Evolutionary conservation across 1,139 yeast species (phyloP).

Genomic region (Wickerhamomyces sp.): DNA sequence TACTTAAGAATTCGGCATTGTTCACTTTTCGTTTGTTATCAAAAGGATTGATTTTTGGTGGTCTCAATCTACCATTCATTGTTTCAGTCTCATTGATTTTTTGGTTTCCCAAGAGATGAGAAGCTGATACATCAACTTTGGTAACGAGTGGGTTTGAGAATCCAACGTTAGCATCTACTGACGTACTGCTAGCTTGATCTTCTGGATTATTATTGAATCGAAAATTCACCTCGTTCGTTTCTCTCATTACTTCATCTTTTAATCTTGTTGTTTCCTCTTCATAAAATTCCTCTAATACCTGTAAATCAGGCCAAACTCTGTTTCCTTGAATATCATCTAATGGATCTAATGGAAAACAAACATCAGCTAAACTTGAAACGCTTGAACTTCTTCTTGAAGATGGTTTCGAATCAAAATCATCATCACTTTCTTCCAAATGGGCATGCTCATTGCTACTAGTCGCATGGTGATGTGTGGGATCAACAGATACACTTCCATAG

Average conservation of each 20-base stretch:
- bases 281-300: slow-evolving; percentile 70
- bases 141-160: slow-evolving; percentile 36
- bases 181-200: slow-evolving; percentile 25
- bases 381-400: slow-evolving; percentile 67
- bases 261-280: slow-evolving; percentile 56
- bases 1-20: slow-evolving; percentile 20
- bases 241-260: slow-evolving; percentile 38
- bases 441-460: slow-evolving; percentile 3
- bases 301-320: slow-evolving; percentile 74
- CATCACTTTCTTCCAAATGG: slow-evolving; percentile 20
- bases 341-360: slow-evolving; percentile 69
- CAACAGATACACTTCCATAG: slow-evolving; percentile 3
- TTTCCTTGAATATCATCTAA: slow-evolving; percentile 36
- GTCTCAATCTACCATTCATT: slow-evolving; percentile 60
- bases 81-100: slow-evolving; percentile 65
- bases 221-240: slow-evolving; percentile 35
- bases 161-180: slow-evolving; percentile 27
- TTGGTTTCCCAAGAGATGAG: slow-evolving; percentile 30
- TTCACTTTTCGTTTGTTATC: slow-evolving; percentile 34
- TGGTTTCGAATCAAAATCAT: slow-evolving; percentile 52
- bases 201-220: slow-evolving; percentile 28
- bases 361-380: slow-evolving; percentile 79
- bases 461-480: not conserved
- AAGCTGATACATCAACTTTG: slow-evolving; percentile 36
- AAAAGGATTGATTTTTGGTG: slow-evolving; percentile 78